Evolutionary conservation across 2,329 filamentous ascomycete genomes (phyloP).

Genomic region (Colletotrichum sp.): DNA sequence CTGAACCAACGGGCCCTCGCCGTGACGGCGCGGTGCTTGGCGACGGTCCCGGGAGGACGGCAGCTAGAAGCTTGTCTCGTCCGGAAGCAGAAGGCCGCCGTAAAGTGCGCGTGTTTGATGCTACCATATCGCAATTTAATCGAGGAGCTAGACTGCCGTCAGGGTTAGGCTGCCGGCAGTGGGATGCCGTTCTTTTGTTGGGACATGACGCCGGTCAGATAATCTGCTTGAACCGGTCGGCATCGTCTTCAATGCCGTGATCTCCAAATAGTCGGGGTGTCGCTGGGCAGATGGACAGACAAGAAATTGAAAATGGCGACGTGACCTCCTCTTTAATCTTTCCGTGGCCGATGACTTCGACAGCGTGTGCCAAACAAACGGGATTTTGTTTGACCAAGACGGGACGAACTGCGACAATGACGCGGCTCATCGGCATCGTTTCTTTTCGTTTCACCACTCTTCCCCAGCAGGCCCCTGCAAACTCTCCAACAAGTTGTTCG

Average conservation of each 20-base stretch:
- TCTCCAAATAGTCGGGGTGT: background rate
- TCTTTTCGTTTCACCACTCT: conserved; percentile 7
- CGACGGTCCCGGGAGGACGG: background rate
- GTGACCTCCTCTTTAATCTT: background rate
- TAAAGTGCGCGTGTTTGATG: background rate
- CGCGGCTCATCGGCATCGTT: conserved; percentile 1
- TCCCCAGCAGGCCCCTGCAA: background rate
- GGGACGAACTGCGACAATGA: conserved; percentile 1
- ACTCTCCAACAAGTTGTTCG: background rate
- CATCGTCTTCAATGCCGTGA: background rate
- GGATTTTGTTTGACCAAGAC: background rate
- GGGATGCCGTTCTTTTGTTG: background rate
- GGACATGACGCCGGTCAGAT: background rate
- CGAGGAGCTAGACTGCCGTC: background rate
- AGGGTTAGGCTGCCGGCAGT: background rate
- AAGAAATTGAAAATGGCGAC: background rate
- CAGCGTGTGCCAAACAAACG: background rate
- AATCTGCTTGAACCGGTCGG: background rate
- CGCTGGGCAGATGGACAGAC: background rate
- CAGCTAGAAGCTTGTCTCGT: background rate
- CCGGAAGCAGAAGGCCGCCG: background rate
- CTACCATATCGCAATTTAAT: background rate
- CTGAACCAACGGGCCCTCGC: background rate
- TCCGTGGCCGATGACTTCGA: background rate
- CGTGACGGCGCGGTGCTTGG: background rate